phyloP scores from a whole-genome alignment of 1,284 basidiomycete genomes.

The Bjerkandera adusta region DNA sequence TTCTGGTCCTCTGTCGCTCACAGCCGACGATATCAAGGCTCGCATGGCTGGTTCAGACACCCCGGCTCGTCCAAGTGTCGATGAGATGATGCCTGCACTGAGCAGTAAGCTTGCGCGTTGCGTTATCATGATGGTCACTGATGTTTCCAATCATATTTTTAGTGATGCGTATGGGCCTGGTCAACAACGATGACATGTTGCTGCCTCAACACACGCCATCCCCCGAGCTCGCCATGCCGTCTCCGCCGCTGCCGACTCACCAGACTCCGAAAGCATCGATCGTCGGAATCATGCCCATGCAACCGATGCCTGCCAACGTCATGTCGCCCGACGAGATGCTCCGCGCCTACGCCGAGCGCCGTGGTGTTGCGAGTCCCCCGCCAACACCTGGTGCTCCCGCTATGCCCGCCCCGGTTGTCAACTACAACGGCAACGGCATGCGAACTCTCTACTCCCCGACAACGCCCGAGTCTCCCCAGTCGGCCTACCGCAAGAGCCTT shows the following conservation, averaged over 20 bases:
- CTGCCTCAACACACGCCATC: slow-evolving; percentile 25
- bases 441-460: slow-evolving; percentile 35
- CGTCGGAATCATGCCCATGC: slow-evolving; percentile 43
- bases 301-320: slow-evolving; percentile 41
- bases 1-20: slow-evolving; percentile 62
- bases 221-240: slow-evolving; percentile 25
- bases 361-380: slow-evolving; percentile 29
- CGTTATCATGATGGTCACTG: background rate
- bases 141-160: slow-evolving; percentile 11
- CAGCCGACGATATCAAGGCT: slow-evolving; percentile 60
- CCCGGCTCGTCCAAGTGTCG: slow-evolving; percentile 35
- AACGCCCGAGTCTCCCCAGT: slow-evolving; percentile 13
- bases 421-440: slow-evolving; percentile 33
- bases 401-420: slow-evolving; percentile 24
- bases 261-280: slow-evolving; percentile 35
- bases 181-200: slow-evolving; percentile 41
- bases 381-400: slow-evolving; percentile 17
- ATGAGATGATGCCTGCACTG: slow-evolving; percentile 63
- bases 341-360: slow-evolving; percentile 67
- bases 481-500: slow-evolving; percentile 32
- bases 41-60: slow-evolving; percentile 31
- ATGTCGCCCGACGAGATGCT: slow-evolving; percentile 76
- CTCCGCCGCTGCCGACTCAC: slow-evolving; percentile 32
- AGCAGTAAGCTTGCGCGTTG: slow-evolving; percentile 42
- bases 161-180: slow-evolving; percentile 65